phyloP scores from a whole-genome alignment of 768 basidiomycete species.

The Lactarius evosmus region DNA sequence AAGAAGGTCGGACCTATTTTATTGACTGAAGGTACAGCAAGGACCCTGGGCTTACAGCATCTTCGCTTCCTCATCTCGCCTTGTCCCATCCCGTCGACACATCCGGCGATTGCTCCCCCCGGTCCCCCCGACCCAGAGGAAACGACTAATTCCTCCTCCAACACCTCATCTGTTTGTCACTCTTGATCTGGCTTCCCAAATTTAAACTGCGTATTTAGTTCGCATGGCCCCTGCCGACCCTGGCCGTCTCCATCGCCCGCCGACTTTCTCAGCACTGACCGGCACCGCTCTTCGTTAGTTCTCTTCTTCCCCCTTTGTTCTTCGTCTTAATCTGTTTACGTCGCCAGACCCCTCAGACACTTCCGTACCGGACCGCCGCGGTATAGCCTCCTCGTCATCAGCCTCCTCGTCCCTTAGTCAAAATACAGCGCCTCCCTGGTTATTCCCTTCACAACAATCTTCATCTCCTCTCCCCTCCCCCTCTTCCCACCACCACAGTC shows the following conservation, averaged over 20 bases:
- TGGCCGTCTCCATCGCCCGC: neutral
- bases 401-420: neutral
- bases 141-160: neutral
- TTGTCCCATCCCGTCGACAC: neutral
- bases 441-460: conserved; percentile 8
- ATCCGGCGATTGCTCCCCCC: conserved; percentile 19
- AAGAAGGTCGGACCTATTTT: too few relatives aligned
- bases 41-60: neutral
- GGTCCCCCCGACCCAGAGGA: neutral
- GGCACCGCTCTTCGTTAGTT: conserved; percentile 10
- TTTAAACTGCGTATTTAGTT: neutral
- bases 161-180: neutral
- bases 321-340: neutral
- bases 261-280: neutral
- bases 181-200: neutral
- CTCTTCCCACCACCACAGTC: conserved; percentile 4
- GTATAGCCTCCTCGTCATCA: conserved; percentile 14
- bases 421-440: conserved; percentile 9
- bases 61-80: neutral
- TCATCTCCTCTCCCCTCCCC: conserved; percentile 11
- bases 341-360: too few relatives aligned
- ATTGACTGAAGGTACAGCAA: too few relatives aligned
- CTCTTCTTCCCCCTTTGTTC: neutral
- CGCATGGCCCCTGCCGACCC: conserved; percentile 10
- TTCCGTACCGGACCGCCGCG: neutral